These are phyloP conservation scores for Aspergillus avenaceus DNA, from an alignment of 495 filamentous ascomycete species.

Conservation along the genomic window DNA sequence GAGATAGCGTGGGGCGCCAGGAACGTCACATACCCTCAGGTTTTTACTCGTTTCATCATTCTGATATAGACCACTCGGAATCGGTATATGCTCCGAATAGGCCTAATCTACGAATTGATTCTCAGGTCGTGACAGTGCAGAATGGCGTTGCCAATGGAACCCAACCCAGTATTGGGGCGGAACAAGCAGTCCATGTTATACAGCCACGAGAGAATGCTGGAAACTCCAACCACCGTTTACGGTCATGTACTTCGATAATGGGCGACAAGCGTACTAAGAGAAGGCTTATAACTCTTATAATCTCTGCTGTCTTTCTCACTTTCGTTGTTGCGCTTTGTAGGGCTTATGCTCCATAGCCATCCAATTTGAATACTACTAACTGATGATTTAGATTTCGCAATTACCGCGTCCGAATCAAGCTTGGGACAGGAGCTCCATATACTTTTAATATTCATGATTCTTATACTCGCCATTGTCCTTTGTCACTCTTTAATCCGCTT, in stretches of 20 bases:
- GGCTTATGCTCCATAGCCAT: constrained; percentile 14
- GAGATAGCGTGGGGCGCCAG: constrained; percentile 4
- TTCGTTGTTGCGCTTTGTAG: constrained; percentile 57
- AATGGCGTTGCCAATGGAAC: not conserved
- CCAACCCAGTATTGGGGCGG: not conserved
- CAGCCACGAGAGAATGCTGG: not conserved
- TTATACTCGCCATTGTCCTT: constrained; percentile 72
- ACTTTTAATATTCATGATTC: constrained; percentile 69
- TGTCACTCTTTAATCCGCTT: constrained; percentile 71
- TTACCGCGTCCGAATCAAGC: constrained; percentile 55
- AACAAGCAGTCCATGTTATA: not conserved
- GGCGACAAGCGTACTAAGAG: constrained; percentile 47
- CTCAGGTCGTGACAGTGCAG: not conserved
- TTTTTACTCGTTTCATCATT: not conserved
- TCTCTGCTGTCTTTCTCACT: constrained; percentile 51
- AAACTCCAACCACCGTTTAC: not conserved
- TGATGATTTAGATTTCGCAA: constrained; percentile 55
- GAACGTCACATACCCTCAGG: not conserved
- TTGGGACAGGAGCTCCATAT: constrained; percentile 63
- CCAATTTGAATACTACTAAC: not conserved
- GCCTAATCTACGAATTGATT: constrained; percentile 1
- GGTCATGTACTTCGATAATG: constrained; percentile 50
- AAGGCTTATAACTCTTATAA: constrained; percentile 55
- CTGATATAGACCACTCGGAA: not conserved
- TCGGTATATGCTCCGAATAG: constrained; percentile 1